Evolutionary conservation across 2,329 filamentous ascomycete species (phyloP).

Genomic region (Penicillium sp.): DNA sequence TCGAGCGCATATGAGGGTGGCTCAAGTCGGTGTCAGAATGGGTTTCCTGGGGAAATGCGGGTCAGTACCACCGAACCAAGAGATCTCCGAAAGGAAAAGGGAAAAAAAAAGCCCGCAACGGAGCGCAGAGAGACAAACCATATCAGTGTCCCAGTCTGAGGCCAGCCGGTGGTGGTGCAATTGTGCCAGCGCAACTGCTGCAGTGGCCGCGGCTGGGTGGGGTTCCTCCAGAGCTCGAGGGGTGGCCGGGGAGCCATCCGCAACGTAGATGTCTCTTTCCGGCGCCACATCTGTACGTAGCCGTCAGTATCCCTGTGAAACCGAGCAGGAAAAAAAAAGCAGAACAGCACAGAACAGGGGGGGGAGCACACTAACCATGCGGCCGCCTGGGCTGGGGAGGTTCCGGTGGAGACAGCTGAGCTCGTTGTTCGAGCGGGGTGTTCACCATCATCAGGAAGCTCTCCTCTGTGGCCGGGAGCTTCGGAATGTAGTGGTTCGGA

Average conservation of each 20-base stretch:
- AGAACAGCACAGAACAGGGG: not conserved
- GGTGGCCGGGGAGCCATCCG: constrained; percentile 69
- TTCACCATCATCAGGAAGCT: constrained; percentile 97
- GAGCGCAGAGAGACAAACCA: constrained; percentile 48
- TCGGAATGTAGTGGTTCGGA: constrained; percentile 94
- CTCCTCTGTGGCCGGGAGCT: constrained; percentile 96
- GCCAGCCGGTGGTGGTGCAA: constrained; percentile 77
- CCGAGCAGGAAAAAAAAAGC: not conserved
- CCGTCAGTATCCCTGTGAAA: constrained; percentile 19
- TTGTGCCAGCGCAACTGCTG: constrained; percentile 84
- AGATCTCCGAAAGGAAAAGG: not conserved
- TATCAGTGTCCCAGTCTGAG: constrained; percentile 75
- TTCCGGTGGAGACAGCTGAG: constrained; percentile 53
- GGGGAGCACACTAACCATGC: constrained; percentile 37
- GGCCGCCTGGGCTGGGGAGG: constrained; percentile 36
- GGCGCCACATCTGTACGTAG: constrained; percentile 53
- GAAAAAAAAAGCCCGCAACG: constrained; percentile 4
- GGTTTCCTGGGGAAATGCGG: constrained; percentile 58
- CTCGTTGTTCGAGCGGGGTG: constrained; percentile 75
- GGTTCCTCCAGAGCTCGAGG: constrained; percentile 71
- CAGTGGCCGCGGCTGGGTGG: constrained; percentile 69
- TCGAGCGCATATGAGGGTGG: constrained; percentile 62
- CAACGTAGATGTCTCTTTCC: constrained; percentile 68
- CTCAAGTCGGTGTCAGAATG: constrained; percentile 70
- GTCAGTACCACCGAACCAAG: constrained; percentile 22